Evolutionary conservation across 805 yeast genomes (phyloP), one percentile per base, ranked within the genome.

Genomic region (Ogataea polymorpha): DNA sequence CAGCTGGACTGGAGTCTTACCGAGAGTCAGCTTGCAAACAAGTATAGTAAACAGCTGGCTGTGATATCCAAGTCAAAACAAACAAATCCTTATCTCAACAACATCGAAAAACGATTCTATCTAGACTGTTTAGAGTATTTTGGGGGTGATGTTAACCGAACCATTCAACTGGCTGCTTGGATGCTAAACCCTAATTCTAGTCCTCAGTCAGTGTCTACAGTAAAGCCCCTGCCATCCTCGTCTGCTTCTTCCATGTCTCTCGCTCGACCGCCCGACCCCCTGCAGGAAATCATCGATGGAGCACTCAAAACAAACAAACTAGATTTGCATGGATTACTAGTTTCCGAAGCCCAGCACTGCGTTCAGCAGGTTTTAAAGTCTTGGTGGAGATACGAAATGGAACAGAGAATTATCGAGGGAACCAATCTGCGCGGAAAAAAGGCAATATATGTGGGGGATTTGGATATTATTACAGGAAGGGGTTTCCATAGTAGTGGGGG

Each of bases 401-500:
- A 51, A 2, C 56, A 60, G 16, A 55, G 90, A 38, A 71, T 65
- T 39, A 49, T 61, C 2, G 39, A 55, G 5, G 62, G 66, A 16
- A 77, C 78, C 0, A 66, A 60, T 5, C 53, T 67, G 17, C 42
- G 59, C 5, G 46, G 56, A 2, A 44, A 62, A 0, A 59, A 57
- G 21, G 80, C 71, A 0, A 41, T 51, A 9, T 65, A 67, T 55
- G 68, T 75, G 1, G 65, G 59, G 1, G 74, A 76, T 0, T 51
- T 82, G 6, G 55, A 45, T 1, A 61, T 84, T 0, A 61, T 83
- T 10, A 82, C 91, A 0, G 91, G 93, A 0, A 61, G 86, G 48
- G 93, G 93, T 0, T 52, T 80, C 5, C 93, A 85, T 57, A 80
- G 86, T 33, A 66, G 56, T 1, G 77, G 74, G 5, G 86, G 88